A percentile compares a stretch with the other conserved stretches of the same genome.
These are phyloP conservation scores for Vitis amurensis DNA, from an alignment of 164 flowering plant genomes.

Conservation along the genomic window DNA sequence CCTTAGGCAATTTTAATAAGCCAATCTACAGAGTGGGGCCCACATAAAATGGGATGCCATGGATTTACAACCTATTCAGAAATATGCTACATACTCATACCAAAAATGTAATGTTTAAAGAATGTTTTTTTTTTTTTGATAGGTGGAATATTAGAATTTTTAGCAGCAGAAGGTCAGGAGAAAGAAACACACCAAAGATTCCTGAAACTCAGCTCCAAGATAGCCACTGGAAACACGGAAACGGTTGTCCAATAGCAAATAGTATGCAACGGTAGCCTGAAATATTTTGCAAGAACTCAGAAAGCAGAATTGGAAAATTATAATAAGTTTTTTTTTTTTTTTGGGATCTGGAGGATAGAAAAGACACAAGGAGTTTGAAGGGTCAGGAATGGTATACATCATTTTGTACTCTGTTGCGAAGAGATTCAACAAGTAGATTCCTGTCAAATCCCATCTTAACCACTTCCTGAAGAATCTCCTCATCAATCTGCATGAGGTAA, in stretches of 20 bases:
- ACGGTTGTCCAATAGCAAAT: constrained; percentile 84
- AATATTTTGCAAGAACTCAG: constrained; percentile 15
- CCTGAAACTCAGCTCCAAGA: constrained; percentile 94
- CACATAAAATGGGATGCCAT: neutral
- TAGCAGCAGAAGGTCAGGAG: too few relatives aligned
- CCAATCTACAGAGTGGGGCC: neutral
- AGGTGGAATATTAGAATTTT: neutral
- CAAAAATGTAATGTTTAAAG: too few relatives aligned
- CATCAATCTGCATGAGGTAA: constrained; percentile 65
- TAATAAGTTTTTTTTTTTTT: neutral
- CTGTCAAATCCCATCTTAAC: constrained; percentile 85
- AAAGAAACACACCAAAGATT: constrained; percentile 58
- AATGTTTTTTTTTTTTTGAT: too few relatives aligned
- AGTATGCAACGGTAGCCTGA: constrained; percentile 95
- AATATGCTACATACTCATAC: neutral
- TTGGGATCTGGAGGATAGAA: too few relatives aligned
- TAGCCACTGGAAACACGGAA: constrained; percentile 86
- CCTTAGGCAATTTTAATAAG: too few relatives aligned
- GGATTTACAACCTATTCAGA: neutral
- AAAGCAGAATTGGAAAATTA: neutral
- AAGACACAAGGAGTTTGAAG: neutral
- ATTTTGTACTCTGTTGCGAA: constrained; percentile 63
- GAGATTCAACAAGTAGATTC: constrained; percentile 72
- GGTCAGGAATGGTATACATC: constrained; percentile 20
- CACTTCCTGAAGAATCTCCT: constrained; percentile 89